Conservation (phyloP, 1,139 yeast species). For the Taphrina wiesneri region DNA sequence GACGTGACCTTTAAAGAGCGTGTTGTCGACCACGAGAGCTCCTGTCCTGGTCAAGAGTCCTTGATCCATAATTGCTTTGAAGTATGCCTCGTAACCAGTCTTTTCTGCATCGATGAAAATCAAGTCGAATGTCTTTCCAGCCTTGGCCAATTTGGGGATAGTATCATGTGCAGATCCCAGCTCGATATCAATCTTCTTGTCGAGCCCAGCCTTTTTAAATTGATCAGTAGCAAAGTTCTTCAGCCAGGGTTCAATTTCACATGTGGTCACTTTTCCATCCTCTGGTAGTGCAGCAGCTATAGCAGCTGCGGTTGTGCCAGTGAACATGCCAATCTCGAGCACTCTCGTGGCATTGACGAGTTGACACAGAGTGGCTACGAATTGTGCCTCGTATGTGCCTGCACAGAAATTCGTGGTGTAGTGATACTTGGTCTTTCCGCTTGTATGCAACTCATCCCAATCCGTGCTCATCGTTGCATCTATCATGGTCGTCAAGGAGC, state of each 20-base stretch:
- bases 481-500: slow-evolving; percentile 17
- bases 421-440: slow-evolving; percentile 29
- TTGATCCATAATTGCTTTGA: slow-evolving; percentile 25
- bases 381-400: slow-evolving; percentile 34
- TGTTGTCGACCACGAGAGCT: slow-evolving; percentile 33
- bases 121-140: slow-evolving; percentile 23
- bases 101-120: slow-evolving; percentile 35
- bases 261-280: slow-evolving; percentile 30
- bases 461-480: slow-evolving; percentile 29
- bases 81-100: slow-evolving; percentile 33
- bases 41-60: slow-evolving; percentile 28
- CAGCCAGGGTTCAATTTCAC: slow-evolving; percentile 33
- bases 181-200: slow-evolving; percentile 26
- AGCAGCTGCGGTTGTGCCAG: slow-evolving; percentile 33
- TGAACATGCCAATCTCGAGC: slow-evolving; percentile 34
- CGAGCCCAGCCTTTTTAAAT: slow-evolving; percentile 30
- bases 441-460: slow-evolving; percentile 27
- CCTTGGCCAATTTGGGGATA: slow-evolving; percentile 24
- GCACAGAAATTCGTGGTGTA: slow-evolving; percentile 34
- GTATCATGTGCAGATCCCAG: slow-evolving; percentile 32
- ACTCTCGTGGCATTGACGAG: slow-evolving; percentile 27
- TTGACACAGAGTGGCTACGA: slow-evolving; percentile 29
- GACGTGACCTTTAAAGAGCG: slow-evolving; percentile 34
- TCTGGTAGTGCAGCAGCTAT: slow-evolving; percentile 27
- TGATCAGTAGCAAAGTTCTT: slow-evolving; percentile 12